Base-by-base conservation (phyloP, 139 green algal genomes). In the Zygnema circumcarinatum region DNA sequence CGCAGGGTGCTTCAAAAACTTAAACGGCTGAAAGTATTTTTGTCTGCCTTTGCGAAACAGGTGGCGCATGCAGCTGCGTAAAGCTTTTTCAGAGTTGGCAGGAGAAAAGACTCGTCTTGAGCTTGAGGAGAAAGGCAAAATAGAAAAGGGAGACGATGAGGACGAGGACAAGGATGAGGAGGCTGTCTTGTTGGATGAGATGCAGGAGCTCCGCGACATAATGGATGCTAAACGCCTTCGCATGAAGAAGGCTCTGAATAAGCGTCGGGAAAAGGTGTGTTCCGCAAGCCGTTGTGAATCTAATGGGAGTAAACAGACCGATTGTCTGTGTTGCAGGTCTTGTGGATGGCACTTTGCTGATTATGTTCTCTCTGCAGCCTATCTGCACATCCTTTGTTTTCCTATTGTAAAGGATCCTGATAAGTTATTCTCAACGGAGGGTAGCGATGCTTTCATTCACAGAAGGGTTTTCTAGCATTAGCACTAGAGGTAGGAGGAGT, bases 151-250 rank as follows among this genome's bases (percentile, higher is more conserved):
- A 73, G 53, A 80, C 22, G 79, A 81, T 20, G 87, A 87, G 83
- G 83, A 91, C 1, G 85, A 31, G n/a, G 1, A 84, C n/a, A 40
- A 68, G 81, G 95, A 96, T 40, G 87, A 93, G 0, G 95, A 98
- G 91, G 87, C 93, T 39, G 88, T 88, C 79, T 79, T 98, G 54
- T 86, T 98, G 89, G 84, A 88, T 52, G 96, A 98, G 90, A 98
- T 99, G 96, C 83, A 81, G 22, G 93, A 93, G n/a, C 85, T 98
- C 35, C 95, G 96, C 89, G 92, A 93, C 36, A 54, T 90, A 25
- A 89, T 94, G 79, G 93, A 92, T 56, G 62, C 80, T 90, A 82
- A 94, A 93, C 85, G 91, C 88, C n/a, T 72, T 80, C 3, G 68
- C 53, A 68, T 75, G 25, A 91, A 88, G 38, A 94, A 96, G 81